Conservation (phyloP, 352 stramenopile genomes). For the Globisporangium carolinianum region DNA sequence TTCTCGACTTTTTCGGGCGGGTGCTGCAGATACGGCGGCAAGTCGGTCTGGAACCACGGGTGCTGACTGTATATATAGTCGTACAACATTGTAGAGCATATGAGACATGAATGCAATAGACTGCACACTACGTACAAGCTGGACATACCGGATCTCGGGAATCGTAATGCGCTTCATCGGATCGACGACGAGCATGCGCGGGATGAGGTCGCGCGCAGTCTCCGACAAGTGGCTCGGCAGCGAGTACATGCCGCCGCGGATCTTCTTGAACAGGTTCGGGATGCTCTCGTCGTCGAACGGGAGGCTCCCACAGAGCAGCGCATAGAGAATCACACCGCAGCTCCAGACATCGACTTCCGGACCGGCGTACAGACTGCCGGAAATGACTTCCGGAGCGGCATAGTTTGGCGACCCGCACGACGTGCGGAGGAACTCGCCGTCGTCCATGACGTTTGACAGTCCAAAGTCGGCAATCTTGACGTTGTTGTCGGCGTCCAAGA, state of each 20-base stretch:
- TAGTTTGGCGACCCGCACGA: constrained; percentile 98
- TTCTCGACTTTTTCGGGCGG: constrained; percentile 95
- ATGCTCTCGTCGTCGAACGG: constrained; percentile 99
- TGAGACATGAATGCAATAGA: background rate
- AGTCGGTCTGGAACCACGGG: constrained; percentile 97
- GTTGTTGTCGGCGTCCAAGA: constrained; percentile 98
- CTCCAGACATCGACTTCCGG: constrained; percentile 99
- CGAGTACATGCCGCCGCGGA: constrained; percentile 96
- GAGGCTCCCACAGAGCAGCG: constrained; percentile 96
- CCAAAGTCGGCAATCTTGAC: constrained; percentile 99
- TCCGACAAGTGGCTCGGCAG: constrained; percentile 96
- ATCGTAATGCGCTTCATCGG: constrained; percentile 99
- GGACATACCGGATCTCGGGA: constrained; percentile 88
- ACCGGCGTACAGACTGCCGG: constrained; percentile 95
- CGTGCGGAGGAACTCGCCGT: constrained; percentile 98
- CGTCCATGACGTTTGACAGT: constrained; percentile 97
- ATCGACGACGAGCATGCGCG: constrained; percentile 98
- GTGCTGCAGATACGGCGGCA: constrained; percentile 96
- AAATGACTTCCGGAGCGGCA: constrained; percentile 99
- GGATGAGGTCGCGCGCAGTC: constrained; percentile 95
- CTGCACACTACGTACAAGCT: background rate
- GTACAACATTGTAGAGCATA: too few relatives aligned
- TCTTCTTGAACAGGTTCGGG: constrained; percentile 99
- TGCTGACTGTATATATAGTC: constrained; percentile 56
- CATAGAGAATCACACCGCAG: constrained; percentile 99